A percentile compares a stretch with the other conserved stretches of the same genome.
These are phyloP conservation scores for Cercospora zeae-maydis DNA, from an alignment of 2,329 filamentous ascomycete genomes.

Conservation along the genomic window DNA sequence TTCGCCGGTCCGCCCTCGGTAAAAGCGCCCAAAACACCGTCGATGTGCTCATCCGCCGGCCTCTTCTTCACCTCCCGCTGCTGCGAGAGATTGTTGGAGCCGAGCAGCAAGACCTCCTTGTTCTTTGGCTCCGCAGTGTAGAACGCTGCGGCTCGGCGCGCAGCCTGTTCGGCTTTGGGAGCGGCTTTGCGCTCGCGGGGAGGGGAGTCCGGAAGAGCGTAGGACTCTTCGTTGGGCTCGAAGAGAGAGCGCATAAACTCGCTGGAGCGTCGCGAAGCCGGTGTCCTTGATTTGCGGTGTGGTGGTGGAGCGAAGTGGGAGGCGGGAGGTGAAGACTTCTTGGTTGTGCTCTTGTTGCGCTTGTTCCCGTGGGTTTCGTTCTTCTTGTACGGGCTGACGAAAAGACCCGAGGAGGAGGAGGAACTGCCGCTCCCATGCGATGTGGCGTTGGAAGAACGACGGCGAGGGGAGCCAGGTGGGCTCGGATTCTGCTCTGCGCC, in stretches of 20 bases:
- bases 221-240: not conserved
- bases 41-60: not conserved
- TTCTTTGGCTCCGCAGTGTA: not conserved
- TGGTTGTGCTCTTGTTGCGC: not conserved
- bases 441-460: not conserved
- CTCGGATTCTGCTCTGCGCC: not conserved
- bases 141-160: not conserved
- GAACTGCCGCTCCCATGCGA: not conserved
- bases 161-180: not conserved
- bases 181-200: not conserved
- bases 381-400: not conserved
- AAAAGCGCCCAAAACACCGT: constrained; percentile 1
- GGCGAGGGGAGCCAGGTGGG: not conserved
- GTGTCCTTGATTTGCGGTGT: not conserved
- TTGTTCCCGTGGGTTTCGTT: not conserved
- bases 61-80: not conserved
- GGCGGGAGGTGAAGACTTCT: not conserved
- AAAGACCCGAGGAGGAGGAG: not conserved
- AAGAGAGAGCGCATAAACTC: not conserved
- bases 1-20: not conserved
- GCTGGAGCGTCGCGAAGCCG: not conserved
- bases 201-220: not conserved
- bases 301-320: not conserved
- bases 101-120: constrained; percentile 1
- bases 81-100: not conserved